Evolutionary conservation across 2,329 filamentous ascomycete genomes (phyloP).

Genomic region (Aspergillus ustus): DNA sequence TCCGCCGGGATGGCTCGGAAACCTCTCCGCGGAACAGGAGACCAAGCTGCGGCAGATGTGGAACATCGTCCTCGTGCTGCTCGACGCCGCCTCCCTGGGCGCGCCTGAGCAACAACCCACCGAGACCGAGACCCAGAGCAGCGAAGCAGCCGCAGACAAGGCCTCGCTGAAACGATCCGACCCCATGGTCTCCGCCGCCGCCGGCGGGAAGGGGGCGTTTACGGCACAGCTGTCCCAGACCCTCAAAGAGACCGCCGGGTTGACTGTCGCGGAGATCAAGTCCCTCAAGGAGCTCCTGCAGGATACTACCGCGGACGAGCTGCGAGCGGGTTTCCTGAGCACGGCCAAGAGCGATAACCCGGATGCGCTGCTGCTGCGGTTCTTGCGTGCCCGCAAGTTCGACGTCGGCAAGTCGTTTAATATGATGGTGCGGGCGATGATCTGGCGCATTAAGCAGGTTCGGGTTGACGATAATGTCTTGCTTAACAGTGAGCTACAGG

Average conservation of each 20-base stretch:
- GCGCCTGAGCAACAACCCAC: conserved; percentile 11
- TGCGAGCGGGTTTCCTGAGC: conserved; percentile 79
- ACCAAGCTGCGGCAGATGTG: conserved; percentile 86
- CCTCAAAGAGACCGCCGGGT: conserved; percentile 28
- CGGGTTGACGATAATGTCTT: conserved; percentile 85
- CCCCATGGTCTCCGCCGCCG: conserved; percentile 66
- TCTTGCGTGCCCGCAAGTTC: conserved; percentile 86
- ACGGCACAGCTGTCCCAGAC: conserved; percentile 27
- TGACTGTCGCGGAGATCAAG: conserved; percentile 61
- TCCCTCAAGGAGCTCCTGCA: conserved; percentile 79
- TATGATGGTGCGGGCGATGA: conserved; percentile 90
- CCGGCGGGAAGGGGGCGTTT: conserved; percentile 56
- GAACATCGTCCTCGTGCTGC: conserved; percentile 67
- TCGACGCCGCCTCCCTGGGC: conserved; percentile 60
- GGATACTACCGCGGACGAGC: conserved; percentile 72
- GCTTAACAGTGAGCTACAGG: conserved; percentile 70
- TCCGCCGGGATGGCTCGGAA: conserved; percentile 73
- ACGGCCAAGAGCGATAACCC: conserved; percentile 95
- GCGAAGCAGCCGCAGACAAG: conserved; percentile 57
- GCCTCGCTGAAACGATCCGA: conserved; percentile 44
- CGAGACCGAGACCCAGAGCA: conserved; percentile 59
- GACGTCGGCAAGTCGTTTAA: conserved; percentile 86
- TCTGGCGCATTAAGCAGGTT: conserved; percentile 77
- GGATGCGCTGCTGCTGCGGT: conserved; percentile 78
- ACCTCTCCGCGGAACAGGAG: conserved; percentile 82